phyloP scores from a whole-genome alignment of 176 grass and related monocot species.

The Alloteropsis semialata region DNA sequence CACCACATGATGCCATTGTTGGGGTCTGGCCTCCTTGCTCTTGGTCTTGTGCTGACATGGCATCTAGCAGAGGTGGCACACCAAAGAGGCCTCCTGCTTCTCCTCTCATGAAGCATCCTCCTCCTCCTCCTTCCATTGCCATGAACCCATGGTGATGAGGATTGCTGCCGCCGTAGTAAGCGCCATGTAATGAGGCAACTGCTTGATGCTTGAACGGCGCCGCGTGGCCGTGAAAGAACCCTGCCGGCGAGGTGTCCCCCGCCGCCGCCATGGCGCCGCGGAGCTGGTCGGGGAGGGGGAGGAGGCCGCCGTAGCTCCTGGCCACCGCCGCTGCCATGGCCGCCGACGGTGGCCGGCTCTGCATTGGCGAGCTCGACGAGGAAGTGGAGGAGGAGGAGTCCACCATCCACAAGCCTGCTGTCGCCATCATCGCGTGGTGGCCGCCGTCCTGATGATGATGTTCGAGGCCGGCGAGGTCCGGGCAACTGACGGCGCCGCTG shows the following conservation, averaged over 20 bases:
- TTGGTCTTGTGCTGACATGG: constrained; percentile 31
- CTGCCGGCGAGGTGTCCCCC: not conserved
- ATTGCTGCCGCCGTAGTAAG: constrained; percentile 13
- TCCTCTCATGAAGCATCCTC: constrained; percentile 36
- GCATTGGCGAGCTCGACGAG: constrained; percentile 52
- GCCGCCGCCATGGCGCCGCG: not conserved
- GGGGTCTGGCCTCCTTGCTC: constrained; percentile 12
- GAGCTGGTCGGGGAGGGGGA: constrained; percentile 65
- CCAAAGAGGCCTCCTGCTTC: constrained; percentile 46
- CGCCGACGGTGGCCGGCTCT: not conserved
- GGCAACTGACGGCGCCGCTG: constrained; percentile 21
- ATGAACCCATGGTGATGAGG: constrained; percentile 28
- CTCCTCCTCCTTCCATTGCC: constrained; percentile 32
- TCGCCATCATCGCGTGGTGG: constrained; percentile 17
- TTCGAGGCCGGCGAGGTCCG: constrained; percentile 23
- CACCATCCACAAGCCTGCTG: constrained; percentile 39
- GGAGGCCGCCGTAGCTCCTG: constrained; percentile 48
- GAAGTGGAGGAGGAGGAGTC: constrained; percentile 59
- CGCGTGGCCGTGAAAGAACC: not conserved
- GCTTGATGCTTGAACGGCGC: constrained; percentile 40
- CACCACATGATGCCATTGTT: constrained; percentile 22
- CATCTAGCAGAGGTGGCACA: constrained; percentile 58
- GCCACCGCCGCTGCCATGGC: not conserved
- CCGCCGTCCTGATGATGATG: constrained; percentile 28
- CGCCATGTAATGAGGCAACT: constrained; percentile 18